These are phyloP conservation scores for Pharnaceum exiguum DNA, from an alignment of 148 eudicot species.

Conservation along the genomic window DNA sequence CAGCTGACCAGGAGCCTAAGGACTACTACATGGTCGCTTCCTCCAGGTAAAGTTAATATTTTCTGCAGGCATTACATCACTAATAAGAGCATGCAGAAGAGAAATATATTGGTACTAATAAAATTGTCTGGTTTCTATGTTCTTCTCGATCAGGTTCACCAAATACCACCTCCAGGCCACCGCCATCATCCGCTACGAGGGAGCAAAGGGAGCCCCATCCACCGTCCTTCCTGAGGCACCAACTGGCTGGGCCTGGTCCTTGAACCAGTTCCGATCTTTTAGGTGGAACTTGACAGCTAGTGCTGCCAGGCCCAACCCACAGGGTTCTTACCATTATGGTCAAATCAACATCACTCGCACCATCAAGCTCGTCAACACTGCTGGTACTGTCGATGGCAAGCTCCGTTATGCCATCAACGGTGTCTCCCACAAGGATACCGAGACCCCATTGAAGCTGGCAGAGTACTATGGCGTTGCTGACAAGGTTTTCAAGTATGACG, in stretches of 20 bases:
- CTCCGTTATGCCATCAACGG: conserved; percentile 62
- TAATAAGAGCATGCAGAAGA: too few species aligned
- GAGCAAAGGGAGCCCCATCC: conserved; percentile 37
- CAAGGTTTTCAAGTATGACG: conserved; percentile 46
- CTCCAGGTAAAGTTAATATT: conserved; percentile 8
- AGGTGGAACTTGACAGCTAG: conserved; percentile 77
- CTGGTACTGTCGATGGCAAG: conserved; percentile 39
- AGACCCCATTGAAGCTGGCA: conserved; percentile 59
- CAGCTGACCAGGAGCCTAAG: conserved; percentile 46
- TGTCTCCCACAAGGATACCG: conserved; percentile 41
- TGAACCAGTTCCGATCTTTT: conserved; percentile 62
- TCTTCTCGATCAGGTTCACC: conserved; percentile 35
- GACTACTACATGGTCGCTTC: conserved; percentile 69
- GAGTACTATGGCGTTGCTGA: conserved; percentile 39
- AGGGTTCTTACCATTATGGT: conserved; percentile 72
- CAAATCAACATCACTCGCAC: conserved; percentile 60
- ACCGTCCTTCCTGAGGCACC: conserved; percentile 44
- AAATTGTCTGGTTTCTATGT: background rate
- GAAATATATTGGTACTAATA: background rate
- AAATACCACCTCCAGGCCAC: conserved; percentile 39
- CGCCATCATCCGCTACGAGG: conserved; percentile 32
- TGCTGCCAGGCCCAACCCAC: conserved; percentile 83
- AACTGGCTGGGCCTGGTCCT: conserved; percentile 51
- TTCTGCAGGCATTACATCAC: background rate
- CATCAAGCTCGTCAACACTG: conserved; percentile 46